Conservation (phyloP, 1,139 yeast genomes). For the Lodderomyces margitis region DNA sequence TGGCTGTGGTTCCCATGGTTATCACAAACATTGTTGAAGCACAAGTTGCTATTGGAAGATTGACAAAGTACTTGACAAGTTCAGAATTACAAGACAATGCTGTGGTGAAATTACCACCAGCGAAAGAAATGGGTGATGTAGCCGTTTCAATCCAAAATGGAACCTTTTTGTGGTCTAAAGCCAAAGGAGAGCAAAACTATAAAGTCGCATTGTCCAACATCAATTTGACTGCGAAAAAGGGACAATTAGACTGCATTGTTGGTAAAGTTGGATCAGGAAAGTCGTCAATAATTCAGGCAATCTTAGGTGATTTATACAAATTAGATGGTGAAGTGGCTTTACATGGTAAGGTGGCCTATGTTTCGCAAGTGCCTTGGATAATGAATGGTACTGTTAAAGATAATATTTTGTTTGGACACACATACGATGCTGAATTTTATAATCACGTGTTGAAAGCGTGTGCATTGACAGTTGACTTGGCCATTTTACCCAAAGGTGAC, state of each 20-base stretch:
- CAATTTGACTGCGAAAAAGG: constrained; percentile 69
- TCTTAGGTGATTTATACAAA: constrained; percentile 83
- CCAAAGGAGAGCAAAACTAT: constrained; percentile 57
- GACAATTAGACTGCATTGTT: constrained; percentile 81
- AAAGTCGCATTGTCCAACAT: constrained; percentile 76
- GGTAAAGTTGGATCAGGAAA: constrained; percentile 95
- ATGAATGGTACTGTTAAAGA: constrained; percentile 39
- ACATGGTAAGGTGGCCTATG: constrained; percentile 85
- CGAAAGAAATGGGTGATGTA: constrained; percentile 57
- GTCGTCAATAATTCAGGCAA: constrained; percentile 79
- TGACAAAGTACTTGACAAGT: constrained; percentile 67
- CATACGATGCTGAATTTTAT: constrained; percentile 27
- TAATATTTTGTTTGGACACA: constrained; percentile 39
- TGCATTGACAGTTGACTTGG: constrained; percentile 35
- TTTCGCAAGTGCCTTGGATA: constrained; percentile 84
- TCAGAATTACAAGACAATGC: constrained; percentile 84
- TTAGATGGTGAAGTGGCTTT: constrained; percentile 70
- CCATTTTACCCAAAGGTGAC: constrained; percentile 37
- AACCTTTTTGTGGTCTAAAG: constrained; percentile 85
- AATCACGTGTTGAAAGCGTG: constrained; percentile 33
- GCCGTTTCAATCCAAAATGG: constrained; percentile 71
- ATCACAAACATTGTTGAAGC: constrained; percentile 86
- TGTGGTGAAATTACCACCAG: constrained; percentile 56
- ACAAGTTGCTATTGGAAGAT: constrained; percentile 79
- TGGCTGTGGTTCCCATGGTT: constrained; percentile 91